These are phyloP conservation scores for Rhodamnia rubescens DNA, from an alignment of 345 rosid genomes.

Conservation along the genomic window DNA sequence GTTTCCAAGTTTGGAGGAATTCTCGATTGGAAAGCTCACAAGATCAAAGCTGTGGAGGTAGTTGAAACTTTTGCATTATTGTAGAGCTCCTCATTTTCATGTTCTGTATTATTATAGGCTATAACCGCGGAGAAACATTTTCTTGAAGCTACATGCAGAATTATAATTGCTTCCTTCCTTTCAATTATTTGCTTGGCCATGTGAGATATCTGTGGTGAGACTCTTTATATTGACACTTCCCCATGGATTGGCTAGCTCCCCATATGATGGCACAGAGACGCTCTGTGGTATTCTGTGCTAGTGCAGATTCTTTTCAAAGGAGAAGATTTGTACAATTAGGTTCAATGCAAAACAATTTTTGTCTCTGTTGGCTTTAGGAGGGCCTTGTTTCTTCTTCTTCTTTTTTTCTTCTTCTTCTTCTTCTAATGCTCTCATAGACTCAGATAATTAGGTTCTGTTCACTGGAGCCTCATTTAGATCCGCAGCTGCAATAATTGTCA, in stretches of 20 bases:
- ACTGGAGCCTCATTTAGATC: not conserved
- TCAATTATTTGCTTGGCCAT: not conserved
- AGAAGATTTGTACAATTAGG: not conserved
- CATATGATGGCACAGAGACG: not conserved
- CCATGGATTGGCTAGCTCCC: not conserved
- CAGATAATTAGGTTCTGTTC: not conserved
- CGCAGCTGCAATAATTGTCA: not conserved
- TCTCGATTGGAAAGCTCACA: slow-evolving; percentile 95
- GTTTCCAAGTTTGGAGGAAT: slow-evolving; percentile 96
- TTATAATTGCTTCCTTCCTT: not conserved
- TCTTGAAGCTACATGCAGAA: not conserved
- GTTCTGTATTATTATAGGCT: not conserved
- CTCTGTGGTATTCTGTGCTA: not conserved
- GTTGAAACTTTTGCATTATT: not conserved
- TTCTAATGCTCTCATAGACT: not conserved
- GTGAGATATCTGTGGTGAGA: not conserved
- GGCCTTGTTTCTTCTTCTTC: not conserved
- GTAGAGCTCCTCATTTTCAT: not conserved
- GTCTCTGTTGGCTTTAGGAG: not conserved
- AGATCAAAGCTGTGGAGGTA: slow-evolving; percentile 75
- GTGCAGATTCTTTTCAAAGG: not conserved
- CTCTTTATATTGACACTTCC: not conserved
- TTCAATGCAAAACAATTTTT: not conserved
- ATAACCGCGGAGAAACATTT: not conserved
- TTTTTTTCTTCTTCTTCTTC: not conserved